phyloP scores from a whole-genome alignment of 768 basidiomycete genomes.

The Lentinus brumalis region DNA sequence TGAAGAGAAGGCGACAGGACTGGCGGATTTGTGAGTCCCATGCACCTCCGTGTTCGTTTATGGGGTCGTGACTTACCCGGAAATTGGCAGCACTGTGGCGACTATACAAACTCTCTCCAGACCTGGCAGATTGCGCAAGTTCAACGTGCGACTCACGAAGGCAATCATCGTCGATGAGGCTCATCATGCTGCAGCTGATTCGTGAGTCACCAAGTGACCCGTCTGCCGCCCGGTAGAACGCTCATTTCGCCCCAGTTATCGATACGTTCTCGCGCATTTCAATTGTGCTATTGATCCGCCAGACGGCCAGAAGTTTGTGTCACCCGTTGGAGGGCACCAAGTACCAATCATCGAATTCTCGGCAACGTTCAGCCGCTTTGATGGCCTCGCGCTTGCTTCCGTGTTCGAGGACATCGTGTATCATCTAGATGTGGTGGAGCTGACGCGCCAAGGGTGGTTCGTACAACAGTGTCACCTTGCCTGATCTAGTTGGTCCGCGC shows the following conservation, averaged over 20 bases:
- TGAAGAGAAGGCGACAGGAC: slow-evolving; percentile 71
- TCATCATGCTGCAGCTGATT: slow-evolving; percentile 91
- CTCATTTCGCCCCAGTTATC: slow-evolving; percentile 54
- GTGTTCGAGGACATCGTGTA: slow-evolving; percentile 93
- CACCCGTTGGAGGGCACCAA: slow-evolving; percentile 42
- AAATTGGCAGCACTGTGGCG: slow-evolving; percentile 68
- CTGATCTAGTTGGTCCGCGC: background rate
- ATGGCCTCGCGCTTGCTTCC: slow-evolving; percentile 83
- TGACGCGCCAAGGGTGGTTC: slow-evolving; percentile 91
- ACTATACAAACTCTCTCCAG: slow-evolving; percentile 85
- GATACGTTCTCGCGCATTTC: slow-evolving; percentile 82
- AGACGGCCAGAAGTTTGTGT: slow-evolving; percentile 38
- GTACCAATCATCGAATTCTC: slow-evolving; percentile 93
- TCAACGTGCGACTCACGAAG: slow-evolving; percentile 64
- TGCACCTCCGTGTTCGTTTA: slow-evolving; percentile 31
- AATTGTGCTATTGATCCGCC: slow-evolving; percentile 63
- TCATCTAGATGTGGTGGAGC: slow-evolving; percentile 85
- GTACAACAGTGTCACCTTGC: slow-evolving; percentile 1
- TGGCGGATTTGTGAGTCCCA: slow-evolving; percentile 70
- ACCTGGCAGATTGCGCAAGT: slow-evolving; percentile 69
- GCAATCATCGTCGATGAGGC: slow-evolving; percentile 91
- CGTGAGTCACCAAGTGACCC: slow-evolving; percentile 47
- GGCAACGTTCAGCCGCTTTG: slow-evolving; percentile 91
- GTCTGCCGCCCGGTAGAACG: background rate
- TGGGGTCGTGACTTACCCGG: background rate